These are phyloP conservation scores for Scedosporium minutisporum DNA, from an alignment of 2,329 filamentous ascomycete species.

Conservation along the genomic window DNA sequence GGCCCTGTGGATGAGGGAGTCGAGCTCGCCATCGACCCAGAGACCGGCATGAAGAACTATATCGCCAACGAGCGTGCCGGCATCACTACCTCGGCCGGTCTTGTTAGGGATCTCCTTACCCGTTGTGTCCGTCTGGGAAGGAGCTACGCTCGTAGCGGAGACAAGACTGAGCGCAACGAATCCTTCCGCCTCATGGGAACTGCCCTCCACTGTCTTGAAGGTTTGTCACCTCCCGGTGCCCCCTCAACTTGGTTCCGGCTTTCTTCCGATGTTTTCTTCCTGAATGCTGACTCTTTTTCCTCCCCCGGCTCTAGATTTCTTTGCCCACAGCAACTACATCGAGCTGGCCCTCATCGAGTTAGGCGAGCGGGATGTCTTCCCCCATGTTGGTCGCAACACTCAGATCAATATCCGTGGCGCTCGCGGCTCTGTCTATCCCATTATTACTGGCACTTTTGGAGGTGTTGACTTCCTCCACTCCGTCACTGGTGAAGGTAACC, in stretches of 20 bases:
- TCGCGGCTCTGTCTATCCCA: constrained; percentile 59
- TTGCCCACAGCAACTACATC: constrained; percentile 87
- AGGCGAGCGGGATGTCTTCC: constrained; percentile 72
- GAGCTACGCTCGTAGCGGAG: constrained; percentile 49
- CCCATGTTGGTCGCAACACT: constrained; percentile 74
- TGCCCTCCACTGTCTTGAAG: constrained; percentile 79
- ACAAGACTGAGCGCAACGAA: constrained; percentile 70
- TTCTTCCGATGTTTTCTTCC: background rate
- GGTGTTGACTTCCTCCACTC: constrained; percentile 92
- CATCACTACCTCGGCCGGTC: constrained; percentile 72
- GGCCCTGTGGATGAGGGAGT: constrained; percentile 68
- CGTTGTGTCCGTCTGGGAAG: constrained; percentile 73
- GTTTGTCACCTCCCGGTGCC: constrained; percentile 24
- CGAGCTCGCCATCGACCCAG: constrained; percentile 69
- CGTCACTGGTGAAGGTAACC: constrained; percentile 57
- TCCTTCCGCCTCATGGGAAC: constrained; percentile 79
- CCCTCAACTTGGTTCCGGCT: background rate
- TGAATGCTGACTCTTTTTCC: background rate
- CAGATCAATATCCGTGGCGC: constrained; percentile 59
- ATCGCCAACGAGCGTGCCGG: constrained; percentile 74
- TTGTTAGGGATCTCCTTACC: constrained; percentile 65
- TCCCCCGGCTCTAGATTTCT: constrained; percentile 54
- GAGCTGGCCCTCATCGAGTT: constrained; percentile 83
- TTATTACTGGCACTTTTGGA: constrained; percentile 87
- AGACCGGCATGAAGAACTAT: constrained; percentile 82